A percentile compares a stretch with the other conserved stretches of the same genome.
These are phyloP conservation scores for Camellia japonica DNA, from an alignment of 148 eudicot genomes.

Conservation along the genomic window DNA sequence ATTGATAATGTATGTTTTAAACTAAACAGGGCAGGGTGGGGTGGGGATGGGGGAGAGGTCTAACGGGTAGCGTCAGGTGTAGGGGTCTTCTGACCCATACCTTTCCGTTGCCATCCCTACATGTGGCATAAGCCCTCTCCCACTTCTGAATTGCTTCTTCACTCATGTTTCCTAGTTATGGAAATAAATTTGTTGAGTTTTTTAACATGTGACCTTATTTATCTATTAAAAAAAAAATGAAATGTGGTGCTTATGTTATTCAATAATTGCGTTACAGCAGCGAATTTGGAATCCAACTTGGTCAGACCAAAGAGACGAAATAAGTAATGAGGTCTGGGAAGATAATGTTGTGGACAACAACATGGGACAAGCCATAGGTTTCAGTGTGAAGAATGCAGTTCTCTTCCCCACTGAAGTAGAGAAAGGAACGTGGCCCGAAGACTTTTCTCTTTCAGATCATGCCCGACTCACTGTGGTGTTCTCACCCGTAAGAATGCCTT, in stretches of 20 bases:
- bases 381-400: conserved; percentile 87
- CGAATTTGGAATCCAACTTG: conserved; percentile 67
- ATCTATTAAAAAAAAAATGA: not conserved
- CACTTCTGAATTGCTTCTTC: not conserved
- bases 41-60: too few relatives aligned
- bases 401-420: conserved; percentile 95
- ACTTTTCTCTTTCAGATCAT: conserved; percentile 95
- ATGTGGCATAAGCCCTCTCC: not conserved
- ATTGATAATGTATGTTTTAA: too few relatives aligned
- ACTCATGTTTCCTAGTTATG: too few relatives aligned
- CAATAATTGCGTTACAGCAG: conserved; percentile 45
- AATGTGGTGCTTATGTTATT: conserved; percentile 6
- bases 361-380: conserved; percentile 70
- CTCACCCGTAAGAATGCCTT: conserved; percentile 89
- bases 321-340: conserved; percentile 32
- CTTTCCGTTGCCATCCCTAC: not conserved
- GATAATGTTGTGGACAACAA: conserved; percentile 9
- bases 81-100: too few relatives aligned
- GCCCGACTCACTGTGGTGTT: conserved; percentile 97
- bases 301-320: conserved; percentile 45
- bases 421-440: conserved; percentile 97
- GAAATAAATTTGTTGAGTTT: not conserved
- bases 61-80: too few relatives aligned
- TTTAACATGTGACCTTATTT: not conserved
- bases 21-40: too few relatives aligned